phyloP scores from a whole-genome alignment of 73 alveolate species.

The Paraurostyla sp. region DNA sequence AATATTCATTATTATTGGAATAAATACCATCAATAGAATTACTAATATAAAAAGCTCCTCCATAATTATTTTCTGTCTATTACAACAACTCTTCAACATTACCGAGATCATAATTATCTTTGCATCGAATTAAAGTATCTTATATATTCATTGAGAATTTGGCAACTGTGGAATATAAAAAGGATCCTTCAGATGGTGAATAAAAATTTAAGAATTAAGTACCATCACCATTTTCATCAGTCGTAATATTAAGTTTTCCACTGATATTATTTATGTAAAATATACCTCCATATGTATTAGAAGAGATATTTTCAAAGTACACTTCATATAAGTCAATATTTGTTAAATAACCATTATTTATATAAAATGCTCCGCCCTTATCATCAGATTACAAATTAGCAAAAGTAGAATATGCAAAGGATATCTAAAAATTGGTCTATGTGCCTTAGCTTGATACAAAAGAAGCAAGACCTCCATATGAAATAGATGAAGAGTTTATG shows the following conservation, averaged over 20 bases:
- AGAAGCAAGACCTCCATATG: background rate
- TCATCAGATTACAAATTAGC: background rate
- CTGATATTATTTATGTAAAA: no score
- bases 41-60: background rate
- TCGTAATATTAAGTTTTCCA: no score
- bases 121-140: no score
- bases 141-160: background rate
- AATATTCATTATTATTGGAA: no score
- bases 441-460: background rate
- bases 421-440: background rate
- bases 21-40: no score
- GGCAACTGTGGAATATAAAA: background rate
- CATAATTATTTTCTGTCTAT: background rate
- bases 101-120: no score
- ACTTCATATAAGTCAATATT: background rate
- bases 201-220: no score
- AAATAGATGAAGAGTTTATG: background rate
- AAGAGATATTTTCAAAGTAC: no score
- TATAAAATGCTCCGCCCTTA: background rate
- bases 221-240: no score
- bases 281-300: background rate
- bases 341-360: background rate
- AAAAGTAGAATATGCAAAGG: background rate
- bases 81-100: no score
- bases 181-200: background rate